These are phyloP conservation scores for Gonium pectorale DNA, from an alignment of 139 green algal species.

Conservation along the genomic window DNA sequence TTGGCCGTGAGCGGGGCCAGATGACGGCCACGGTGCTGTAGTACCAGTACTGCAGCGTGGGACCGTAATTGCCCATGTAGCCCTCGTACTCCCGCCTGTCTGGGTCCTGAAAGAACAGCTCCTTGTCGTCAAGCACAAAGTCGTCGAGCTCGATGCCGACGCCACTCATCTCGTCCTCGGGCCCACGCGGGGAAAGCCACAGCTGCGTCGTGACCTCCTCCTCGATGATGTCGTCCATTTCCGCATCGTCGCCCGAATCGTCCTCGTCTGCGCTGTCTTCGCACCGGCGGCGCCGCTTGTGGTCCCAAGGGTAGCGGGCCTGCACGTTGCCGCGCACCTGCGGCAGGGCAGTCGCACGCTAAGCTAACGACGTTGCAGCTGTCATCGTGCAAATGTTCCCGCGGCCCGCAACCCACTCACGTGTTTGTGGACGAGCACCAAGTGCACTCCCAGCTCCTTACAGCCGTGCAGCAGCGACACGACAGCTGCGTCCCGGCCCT, in stretches of 20 bases:
- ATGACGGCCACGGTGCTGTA: constrained; percentile 10
- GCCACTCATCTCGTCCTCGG: background rate
- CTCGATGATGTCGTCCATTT: too few relatives aligned
- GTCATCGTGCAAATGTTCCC: too few relatives aligned
- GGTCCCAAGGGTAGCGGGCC: too few relatives aligned
- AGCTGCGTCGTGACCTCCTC: background rate
- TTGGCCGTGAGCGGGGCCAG: background rate
- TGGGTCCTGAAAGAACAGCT: background rate
- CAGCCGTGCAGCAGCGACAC: background rate
- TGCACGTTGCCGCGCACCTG: too few relatives aligned
- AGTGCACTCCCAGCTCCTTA: constrained; percentile 15
- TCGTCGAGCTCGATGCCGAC: background rate
- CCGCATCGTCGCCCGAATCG: too few relatives aligned
- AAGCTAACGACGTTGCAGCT: background rate
- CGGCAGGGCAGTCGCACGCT: background rate
- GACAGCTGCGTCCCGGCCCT: constrained; percentile 29
- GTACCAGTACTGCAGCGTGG: constrained; percentile 8
- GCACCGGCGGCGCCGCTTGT: too few relatives aligned
- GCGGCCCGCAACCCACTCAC: background rate
- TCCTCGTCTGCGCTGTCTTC: too few relatives aligned
- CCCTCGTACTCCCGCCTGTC: constrained; percentile 27
- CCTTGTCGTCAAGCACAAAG: background rate
- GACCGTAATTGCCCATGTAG: constrained; percentile 29
- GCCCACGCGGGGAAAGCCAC: background rate
- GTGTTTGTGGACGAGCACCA: constrained; percentile 32